phyloP scores from a whole-genome alignment of 352 stramenopile species.

The Globisporangium parvum region DNA sequence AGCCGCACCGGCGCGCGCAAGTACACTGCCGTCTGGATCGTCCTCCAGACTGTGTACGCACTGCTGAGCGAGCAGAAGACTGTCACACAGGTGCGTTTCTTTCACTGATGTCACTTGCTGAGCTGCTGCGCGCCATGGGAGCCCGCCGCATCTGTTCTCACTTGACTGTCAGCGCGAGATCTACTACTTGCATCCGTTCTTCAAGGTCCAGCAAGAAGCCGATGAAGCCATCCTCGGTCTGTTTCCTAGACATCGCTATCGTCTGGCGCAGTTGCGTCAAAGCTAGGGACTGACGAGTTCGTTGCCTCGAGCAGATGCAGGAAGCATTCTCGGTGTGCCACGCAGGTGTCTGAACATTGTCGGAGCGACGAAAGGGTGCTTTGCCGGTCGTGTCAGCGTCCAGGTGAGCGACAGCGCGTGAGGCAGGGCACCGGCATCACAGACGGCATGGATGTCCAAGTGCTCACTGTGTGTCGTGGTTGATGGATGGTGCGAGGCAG shows the following conservation, averaged over 20 bases:
- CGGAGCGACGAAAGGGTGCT: slow-evolving; percentile 77
- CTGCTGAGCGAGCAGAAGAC: slow-evolving; percentile 73
- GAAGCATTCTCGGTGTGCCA: slow-evolving; percentile 63
- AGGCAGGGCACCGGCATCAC: too few species aligned
- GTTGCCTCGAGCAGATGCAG: slow-evolving; percentile 34
- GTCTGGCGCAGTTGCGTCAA: not conserved
- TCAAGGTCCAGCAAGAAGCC: slow-evolving; percentile 70
- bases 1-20: slow-evolving; percentile 60
- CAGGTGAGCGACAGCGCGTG: slow-evolving; percentile 20
- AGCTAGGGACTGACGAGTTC: not conserved
- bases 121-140: not conserved
- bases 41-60: slow-evolving; percentile 71
- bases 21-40: slow-evolving; percentile 79
- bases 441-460: too few species aligned
- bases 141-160: not conserved
- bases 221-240: slow-evolving; percentile 81
- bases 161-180: slow-evolving; percentile 49
- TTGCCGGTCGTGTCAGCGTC: slow-evolving; percentile 48
- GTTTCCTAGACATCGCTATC: too few species aligned
- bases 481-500: slow-evolving; percentile 15
- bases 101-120: not conserved
- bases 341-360: slow-evolving; percentile 75
- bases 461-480: not conserved
- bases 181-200: slow-evolving; percentile 84
- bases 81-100: slow-evolving; percentile 53